Conservation (phyloP, 768 basidiomycete species). For the Amanita pseudoporphyria region DNA sequence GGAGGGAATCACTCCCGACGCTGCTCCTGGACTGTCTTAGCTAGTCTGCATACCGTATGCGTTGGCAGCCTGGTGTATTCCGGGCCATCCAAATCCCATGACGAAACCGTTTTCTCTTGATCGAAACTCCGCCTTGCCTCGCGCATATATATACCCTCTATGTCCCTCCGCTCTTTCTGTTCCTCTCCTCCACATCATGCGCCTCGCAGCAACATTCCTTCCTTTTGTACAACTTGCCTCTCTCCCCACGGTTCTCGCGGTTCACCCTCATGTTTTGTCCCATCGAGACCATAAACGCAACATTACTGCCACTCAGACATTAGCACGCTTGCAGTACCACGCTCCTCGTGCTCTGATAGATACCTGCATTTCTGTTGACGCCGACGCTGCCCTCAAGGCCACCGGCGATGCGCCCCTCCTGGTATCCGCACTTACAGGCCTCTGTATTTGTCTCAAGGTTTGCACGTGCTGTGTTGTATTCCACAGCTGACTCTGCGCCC, state of each 20-base stretch:
- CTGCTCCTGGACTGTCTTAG: background rate
- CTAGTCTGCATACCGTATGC: too few relatives aligned
- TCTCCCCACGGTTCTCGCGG: slow-evolving; percentile 5
- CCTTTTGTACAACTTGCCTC: background rate
- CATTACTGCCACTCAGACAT: slow-evolving; percentile 9
- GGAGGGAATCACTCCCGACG: too few relatives aligned
- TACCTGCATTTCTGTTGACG: slow-evolving; percentile 20
- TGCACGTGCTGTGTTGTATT: slow-evolving; percentile 1
- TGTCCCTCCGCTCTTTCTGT: slow-evolving; percentile 13
- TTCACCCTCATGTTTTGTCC: slow-evolving; percentile 15
- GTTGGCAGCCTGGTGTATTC: too few relatives aligned
- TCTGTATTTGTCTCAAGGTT: slow-evolving; percentile 34
- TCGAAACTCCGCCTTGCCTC: slow-evolving; percentile 5
- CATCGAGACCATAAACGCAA: slow-evolving; percentile 14
- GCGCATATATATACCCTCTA: slow-evolving; percentile 9
- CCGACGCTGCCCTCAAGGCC: slow-evolving; percentile 17
- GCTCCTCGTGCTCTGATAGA: slow-evolving; percentile 20
- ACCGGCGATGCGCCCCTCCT: slow-evolving; percentile 14
- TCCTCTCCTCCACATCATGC: slow-evolving; percentile 12
- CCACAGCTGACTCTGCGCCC: slow-evolving; percentile 6
- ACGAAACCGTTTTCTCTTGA: background rate
- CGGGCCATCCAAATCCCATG: too few relatives aligned
- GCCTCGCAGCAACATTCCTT: background rate
- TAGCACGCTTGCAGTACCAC: slow-evolving; percentile 19
- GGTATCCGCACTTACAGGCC: slow-evolving; percentile 16